phyloP scores from a whole-genome alignment of 768 basidiomycete genomes.

The Leccinum incarnatum region DNA sequence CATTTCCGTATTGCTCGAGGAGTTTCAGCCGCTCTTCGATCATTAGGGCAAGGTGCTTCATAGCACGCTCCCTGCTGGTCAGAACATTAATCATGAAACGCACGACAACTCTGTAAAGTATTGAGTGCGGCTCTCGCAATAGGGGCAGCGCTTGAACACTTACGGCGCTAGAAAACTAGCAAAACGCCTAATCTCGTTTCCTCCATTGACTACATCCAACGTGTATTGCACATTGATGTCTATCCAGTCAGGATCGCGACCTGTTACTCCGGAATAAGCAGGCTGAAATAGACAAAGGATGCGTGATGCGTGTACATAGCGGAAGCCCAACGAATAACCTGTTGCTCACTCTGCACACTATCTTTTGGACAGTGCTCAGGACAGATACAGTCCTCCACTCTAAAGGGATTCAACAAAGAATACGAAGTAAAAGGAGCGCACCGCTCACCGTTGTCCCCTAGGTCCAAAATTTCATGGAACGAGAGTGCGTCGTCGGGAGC shows the following conservation, averaged over 20 bases:
- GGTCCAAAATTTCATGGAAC: conserved; percentile 6
- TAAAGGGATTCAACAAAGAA: neutral
- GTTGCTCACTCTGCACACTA: neutral
- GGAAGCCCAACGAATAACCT: neutral
- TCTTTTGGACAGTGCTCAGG: neutral
- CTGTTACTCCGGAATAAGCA: neutral
- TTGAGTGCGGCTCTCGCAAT: neutral
- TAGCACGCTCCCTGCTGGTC: neutral
- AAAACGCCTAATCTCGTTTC: neutral
- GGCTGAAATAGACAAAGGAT: neutral
- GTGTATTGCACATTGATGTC: neutral
- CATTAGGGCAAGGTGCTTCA: neutral
- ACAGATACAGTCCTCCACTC: neutral
- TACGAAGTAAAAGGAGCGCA: neutral
- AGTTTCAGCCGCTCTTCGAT: neutral
- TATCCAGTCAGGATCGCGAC: neutral
- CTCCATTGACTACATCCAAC: neutral
- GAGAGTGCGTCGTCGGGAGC: conserved; percentile 42
- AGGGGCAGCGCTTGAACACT: neutral
- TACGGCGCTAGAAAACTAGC: neutral
- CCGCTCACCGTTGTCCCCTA: neutral
- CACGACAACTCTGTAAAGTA: neutral
- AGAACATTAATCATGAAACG: neutral
- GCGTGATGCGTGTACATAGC: neutral
- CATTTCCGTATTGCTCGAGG: neutral